Conservation (phyloP, 129 eudicot genomes). For the Oenanthe sinensis region DNA sequence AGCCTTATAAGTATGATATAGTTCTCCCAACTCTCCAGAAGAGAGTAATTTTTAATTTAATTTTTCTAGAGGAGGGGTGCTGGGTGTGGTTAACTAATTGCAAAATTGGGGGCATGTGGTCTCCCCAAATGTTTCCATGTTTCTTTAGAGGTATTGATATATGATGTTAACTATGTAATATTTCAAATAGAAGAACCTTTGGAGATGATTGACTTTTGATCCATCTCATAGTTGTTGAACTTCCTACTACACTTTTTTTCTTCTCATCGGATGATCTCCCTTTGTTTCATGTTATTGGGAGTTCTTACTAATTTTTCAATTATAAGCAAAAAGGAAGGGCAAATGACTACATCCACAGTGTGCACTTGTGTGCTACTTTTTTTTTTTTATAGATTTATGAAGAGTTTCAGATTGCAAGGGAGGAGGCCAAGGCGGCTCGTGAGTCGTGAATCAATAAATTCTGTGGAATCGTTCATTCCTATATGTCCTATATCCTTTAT, state of each 20-base stretch:
- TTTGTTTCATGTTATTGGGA: not conserved
- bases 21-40: not conserved
- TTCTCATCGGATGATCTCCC: not conserved
- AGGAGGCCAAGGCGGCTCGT: slow-evolving; percentile 55
- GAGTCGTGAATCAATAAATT: slow-evolving; percentile 37
- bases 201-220: not conserved
- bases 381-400: slow-evolving; percentile 34
- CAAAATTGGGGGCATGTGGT: not conserved
- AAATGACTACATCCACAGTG: not conserved
- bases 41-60: no score
- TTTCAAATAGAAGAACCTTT: not conserved
- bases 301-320: not conserved
- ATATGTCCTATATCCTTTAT: slow-evolving; percentile 7
- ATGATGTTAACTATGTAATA: not conserved
- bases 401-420: slow-evolving; percentile 54
- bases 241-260: not conserved
- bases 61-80: not conserved
- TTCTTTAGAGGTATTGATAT: not conserved
- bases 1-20: not conserved
- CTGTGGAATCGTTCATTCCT: slow-evolving; percentile 24
- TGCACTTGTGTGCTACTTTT: not conserved
- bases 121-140: not conserved
- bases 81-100: not conserved
- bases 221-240: not conserved
- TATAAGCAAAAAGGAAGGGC: not conserved